A percentile compares a stretch with the other conserved stretches of the same genome.
Conservation (phyloP, 441 rosid species). For the Syzygium syzygioides region DNA sequence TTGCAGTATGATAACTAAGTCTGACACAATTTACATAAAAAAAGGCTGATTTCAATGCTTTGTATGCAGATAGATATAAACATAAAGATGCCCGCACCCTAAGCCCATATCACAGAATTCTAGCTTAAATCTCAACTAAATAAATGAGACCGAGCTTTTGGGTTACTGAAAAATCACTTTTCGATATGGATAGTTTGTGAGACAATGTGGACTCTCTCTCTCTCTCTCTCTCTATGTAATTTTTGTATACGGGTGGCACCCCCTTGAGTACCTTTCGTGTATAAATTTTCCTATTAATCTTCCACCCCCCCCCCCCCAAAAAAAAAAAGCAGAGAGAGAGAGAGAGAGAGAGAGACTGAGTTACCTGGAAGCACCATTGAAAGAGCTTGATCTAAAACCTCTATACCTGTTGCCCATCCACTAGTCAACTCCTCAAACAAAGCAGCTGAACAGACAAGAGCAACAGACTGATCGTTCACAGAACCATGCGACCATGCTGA, state of each 20-base stretch:
- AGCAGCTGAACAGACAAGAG: conserved; percentile 74
- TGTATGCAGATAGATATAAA: neutral
- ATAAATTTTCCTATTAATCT: neutral
- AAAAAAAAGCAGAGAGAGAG: neutral
- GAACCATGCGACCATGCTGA: conserved; percentile 67
- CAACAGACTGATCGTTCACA: conserved; percentile 68
- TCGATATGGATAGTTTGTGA: neutral
- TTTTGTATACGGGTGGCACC: neutral
- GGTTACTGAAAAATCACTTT: neutral
- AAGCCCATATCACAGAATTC: neutral
- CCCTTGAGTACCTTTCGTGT: neutral
- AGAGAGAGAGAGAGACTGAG: neutral
- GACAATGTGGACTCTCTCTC: too few species aligned
- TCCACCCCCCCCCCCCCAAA: neutral
- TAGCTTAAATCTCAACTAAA: neutral
- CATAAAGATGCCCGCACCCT: neutral
- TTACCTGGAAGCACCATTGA: conserved; percentile 89
- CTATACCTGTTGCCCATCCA: conserved; percentile 57
- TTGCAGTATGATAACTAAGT: neutral
- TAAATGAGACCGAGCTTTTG: neutral
- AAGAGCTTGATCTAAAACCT: conserved; percentile 61
- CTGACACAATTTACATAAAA: neutral
- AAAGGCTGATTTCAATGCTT: neutral
- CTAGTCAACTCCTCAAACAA: conserved; percentile 78
- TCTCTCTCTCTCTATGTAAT: neutral